These are phyloP conservation scores for Schizonepeta tenuifolia DNA, from an alignment of 257 asterid genomes.

Conservation along the genomic window DNA sequence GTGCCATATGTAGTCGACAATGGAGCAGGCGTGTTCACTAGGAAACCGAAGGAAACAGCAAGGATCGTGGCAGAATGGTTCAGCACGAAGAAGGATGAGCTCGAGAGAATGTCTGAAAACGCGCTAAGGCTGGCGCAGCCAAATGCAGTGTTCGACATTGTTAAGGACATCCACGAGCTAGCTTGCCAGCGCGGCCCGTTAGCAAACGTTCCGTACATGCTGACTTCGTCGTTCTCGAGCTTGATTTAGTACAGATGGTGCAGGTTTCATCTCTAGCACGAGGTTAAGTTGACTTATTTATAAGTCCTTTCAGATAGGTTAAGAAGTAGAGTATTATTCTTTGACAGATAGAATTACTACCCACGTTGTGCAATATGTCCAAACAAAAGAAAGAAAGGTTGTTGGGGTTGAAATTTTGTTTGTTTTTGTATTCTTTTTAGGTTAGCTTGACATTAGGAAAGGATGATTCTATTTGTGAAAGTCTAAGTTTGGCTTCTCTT, in stretches of 20 bases:
- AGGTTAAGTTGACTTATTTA: slow-evolving; percentile 11
- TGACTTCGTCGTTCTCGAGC: slow-evolving; percentile 82
- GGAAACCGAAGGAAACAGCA: slow-evolving; percentile 83
- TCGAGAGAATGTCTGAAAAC: slow-evolving; percentile 71
- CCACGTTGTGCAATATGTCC: slow-evolving; percentile 25
- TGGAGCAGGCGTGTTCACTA: slow-evolving; percentile 87
- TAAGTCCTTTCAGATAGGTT: slow-evolving; percentile 40
- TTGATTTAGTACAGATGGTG: slow-evolving; percentile 46
- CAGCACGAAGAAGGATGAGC: slow-evolving; percentile 79
- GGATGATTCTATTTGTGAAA: slow-evolving; percentile 16
- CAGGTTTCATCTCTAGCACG: slow-evolving; percentile 24
- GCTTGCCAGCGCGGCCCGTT: slow-evolving; percentile 82
- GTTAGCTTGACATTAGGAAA: slow-evolving; percentile 27
- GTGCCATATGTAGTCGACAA: slow-evolving; percentile 91
- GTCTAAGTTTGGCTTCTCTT: slow-evolving; percentile 17
- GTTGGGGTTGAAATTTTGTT: slow-evolving; percentile 24
- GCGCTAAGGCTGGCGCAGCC: slow-evolving; percentile 89
- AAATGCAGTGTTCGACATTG: slow-evolving; percentile 91
- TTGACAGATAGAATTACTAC: slow-evolving; percentile 39
- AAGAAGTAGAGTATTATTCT: slow-evolving; percentile 47
- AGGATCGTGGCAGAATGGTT: slow-evolving; percentile 82
- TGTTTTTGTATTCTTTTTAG: slow-evolving; percentile 35
- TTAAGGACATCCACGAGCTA: slow-evolving; percentile 90
- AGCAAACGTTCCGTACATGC: slow-evolving; percentile 71
- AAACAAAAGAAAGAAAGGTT: slow-evolving; percentile 7